Base-by-base conservation (phyloP, 2,329 filamentous ascomycete species). In the Pestalotiopsis sp. region DNA sequence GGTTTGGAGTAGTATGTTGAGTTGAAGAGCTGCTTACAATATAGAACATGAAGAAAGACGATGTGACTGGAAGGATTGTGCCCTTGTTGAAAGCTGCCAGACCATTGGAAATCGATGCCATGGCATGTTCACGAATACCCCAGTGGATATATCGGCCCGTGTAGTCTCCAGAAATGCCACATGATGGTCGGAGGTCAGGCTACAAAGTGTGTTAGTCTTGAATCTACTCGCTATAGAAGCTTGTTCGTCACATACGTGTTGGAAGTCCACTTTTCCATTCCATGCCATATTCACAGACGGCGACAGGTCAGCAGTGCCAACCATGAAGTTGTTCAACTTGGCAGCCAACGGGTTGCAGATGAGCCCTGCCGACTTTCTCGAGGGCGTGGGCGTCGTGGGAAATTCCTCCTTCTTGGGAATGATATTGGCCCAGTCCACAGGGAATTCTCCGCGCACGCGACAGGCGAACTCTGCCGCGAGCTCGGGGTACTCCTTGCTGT, bases 41-140 rank as follows among this genome's bases (percentile, higher is more conserved):
- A 69, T 88, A 88, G 76, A 89, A 89, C 80, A 89, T 88, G 78
- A 88, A 86, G 78, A 89, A 89, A 1, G 82, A 81, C 0, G 85
- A 84, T 0, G 86, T 89, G 31, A 88, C 78, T 0, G 87, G 87
- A 13, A 89, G 73, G 71, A 89, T 82, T 0, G 85, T 86, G 17
- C 80, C 82, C 5, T 77, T 82, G 57, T 78, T 78, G 69, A 80
- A 89, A 1, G 89, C 89, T 0, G 89, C 88, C 4, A 91, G 77
- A 1, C 89, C 89, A 74, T 89, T 89, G 9, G 84, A 83, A 38
- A 89, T 85, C 36, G 84, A 78, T 3, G 83, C 83, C 89, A 91
- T 91, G 69, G 87, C 88, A 73, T 90, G 88, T 72, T 90, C 88
- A 4, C 88, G 85, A 67, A 90, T 85, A 52, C 88, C 88, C 75